phyloP scores from a whole-genome alignment of 2,329 filamentous ascomycete genomes.

The Colletotrichum tropicicola region DNA sequence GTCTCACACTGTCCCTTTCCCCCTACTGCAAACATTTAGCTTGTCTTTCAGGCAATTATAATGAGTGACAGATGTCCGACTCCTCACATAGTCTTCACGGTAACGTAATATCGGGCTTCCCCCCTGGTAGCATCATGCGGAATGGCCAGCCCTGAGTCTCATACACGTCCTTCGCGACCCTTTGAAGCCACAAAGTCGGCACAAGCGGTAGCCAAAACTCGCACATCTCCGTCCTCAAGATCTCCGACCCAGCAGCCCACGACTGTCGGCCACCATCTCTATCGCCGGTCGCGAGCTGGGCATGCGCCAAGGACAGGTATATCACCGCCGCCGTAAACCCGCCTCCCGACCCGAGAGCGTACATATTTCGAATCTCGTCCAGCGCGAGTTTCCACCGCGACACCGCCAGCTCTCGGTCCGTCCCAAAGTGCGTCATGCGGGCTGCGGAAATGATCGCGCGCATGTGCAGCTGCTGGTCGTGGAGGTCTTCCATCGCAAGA shows the following conservation, averaged over 20 bases:
- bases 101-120: conserved; percentile 33
- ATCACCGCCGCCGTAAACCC: conserved; percentile 38
- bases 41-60: not conserved
- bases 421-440: conserved; percentile 15
- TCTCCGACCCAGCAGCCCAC: conserved; percentile 35
- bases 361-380: conserved; percentile 32
- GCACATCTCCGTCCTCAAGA: conserved; percentile 34
- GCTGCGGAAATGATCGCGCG: conserved; percentile 38
- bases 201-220: conserved; percentile 42
- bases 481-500: conserved; percentile 37
- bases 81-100: not conserved
- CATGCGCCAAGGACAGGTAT: conserved; percentile 40
- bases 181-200: conserved; percentile 39
- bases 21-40: too few relatives aligned
- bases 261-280: conserved; percentile 6
- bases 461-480: conserved; percentile 42
- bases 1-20: too few relatives aligned
- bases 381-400: conserved; percentile 33
- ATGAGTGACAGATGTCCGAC: not conserved
- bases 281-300: conserved; percentile 34
- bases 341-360: conserved; percentile 34
- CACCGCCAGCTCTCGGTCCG: conserved; percentile 20
- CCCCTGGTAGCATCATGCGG: conserved; percentile 42
- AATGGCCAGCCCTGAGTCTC: conserved; percentile 39
- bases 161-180: conserved; percentile 37